Evolutionary conservation across 1,139 yeast genomes (phyloP).

Genomic region (Candida pseudoviswanathii): DNA sequence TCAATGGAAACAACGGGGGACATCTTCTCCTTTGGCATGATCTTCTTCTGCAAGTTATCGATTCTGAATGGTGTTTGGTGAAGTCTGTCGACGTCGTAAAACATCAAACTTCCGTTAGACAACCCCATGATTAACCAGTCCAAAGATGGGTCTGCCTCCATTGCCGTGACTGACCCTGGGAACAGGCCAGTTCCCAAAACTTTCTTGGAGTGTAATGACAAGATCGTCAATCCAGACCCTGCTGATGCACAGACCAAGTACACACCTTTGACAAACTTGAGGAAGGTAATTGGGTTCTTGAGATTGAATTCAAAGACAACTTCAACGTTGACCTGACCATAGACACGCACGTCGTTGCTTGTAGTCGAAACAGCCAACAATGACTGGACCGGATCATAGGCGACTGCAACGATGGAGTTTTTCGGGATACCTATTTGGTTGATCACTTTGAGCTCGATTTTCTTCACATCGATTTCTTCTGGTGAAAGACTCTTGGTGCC

Average conservation of each 20-base stretch:
- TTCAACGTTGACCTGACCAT: slow-evolving; percentile 84
- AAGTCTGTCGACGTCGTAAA: slow-evolving; percentile 86
- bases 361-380: slow-evolving; percentile 80
- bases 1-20: slow-evolving; percentile 67
- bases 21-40: slow-evolving; percentile 50
- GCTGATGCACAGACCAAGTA: slow-evolving; percentile 65
- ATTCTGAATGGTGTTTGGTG: slow-evolving; percentile 64
- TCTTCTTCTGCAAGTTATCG: slow-evolving; percentile 67
- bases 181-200: slow-evolving; percentile 57
- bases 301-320: slow-evolving; percentile 61
- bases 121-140: slow-evolving; percentile 88
- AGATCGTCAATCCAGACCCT: slow-evolving; percentile 55
- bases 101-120: slow-evolving; percentile 69
- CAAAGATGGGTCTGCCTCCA: slow-evolving; percentile 79
- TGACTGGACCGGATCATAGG: slow-evolving; percentile 88
- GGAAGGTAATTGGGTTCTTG: slow-evolving; percentile 51
- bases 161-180: slow-evolving; percentile 66
- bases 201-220: slow-evolving; percentile 67
- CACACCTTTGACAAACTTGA: slow-evolving; percentile 76
- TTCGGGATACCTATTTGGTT: slow-evolving; percentile 42
- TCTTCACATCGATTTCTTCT: slow-evolving; percentile 38
- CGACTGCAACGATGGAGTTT: slow-evolving; percentile 57
- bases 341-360: slow-evolving; percentile 69
- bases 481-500: slow-evolving; percentile 45
- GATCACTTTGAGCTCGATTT: slow-evolving; percentile 36